These are phyloP conservation scores for Neophaeococcomyces mojaviensis DNA, from an alignment of 2,329 filamentous ascomycete species.

Conservation along the genomic window DNA sequence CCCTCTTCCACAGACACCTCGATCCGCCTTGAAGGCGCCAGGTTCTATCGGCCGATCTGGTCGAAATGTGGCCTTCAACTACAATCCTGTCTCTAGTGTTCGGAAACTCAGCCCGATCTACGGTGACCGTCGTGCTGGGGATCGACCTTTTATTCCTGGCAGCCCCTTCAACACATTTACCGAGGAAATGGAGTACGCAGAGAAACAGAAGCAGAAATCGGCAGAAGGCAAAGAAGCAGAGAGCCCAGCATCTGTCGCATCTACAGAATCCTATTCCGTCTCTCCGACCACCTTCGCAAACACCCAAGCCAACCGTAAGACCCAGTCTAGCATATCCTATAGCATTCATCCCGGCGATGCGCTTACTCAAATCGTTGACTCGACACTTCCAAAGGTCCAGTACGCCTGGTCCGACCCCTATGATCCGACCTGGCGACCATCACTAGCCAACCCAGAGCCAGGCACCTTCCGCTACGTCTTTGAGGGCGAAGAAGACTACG, in stretches of 20 bases:
- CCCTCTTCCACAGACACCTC: background rate
- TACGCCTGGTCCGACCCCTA: conserved; percentile 1
- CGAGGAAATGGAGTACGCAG: background rate
- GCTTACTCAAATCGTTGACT: conserved; percentile 1
- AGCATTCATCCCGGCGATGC: conserved; percentile 2
- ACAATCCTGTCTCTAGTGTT: conserved; percentile 6
- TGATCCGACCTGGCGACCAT: conserved; percentile 7
- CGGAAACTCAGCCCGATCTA: conserved; percentile 1
- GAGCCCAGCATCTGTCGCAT: background rate
- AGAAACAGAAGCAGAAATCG: background rate
- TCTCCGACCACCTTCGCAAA: background rate
- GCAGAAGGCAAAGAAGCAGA: background rate
- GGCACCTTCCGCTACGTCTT: background rate
- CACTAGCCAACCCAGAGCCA: conserved; percentile 3
- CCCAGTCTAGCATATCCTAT: background rate
- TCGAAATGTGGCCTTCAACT: conserved; percentile 6
- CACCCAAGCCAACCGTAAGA: background rate
- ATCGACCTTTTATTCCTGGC: background rate
- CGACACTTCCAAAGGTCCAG: background rate
- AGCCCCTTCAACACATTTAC: conserved; percentile 1
- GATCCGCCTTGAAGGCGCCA: conserved; percentile 8
- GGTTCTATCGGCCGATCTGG: conserved; percentile 7
- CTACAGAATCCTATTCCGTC: background rate
- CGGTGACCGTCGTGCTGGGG: conserved; percentile 4
- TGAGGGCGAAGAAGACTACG: background rate